Conservation (phyloP, 495 filamentous ascomycete species). For the Aspergillus sclerotioniger region DNA sequence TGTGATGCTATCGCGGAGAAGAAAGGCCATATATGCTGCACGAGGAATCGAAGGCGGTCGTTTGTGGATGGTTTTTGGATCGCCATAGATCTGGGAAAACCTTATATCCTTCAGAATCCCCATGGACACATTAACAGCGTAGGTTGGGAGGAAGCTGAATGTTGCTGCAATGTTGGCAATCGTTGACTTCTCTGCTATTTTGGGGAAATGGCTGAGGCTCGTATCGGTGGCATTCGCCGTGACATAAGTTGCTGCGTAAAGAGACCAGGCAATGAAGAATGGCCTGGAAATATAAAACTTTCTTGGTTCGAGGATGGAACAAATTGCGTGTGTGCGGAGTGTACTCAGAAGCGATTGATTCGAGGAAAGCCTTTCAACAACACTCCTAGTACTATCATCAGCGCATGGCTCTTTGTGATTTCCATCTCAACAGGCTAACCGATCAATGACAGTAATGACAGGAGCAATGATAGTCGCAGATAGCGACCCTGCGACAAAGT, state of each 20-base stretch:
- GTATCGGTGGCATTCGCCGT: conserved; percentile 36
- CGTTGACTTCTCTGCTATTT: conserved; percentile 24
- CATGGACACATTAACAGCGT: conserved; percentile 34
- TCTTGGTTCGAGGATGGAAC: conserved; percentile 19
- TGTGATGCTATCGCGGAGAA: conserved; percentile 40
- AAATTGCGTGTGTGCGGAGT: conserved; percentile 25
- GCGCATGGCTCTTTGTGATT: background rate
- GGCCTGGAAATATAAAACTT: conserved; percentile 28
- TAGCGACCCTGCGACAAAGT: conserved; percentile 28
- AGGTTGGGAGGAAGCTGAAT: conserved; percentile 22
- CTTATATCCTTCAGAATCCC: conserved; percentile 39
- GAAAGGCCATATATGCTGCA: conserved; percentile 48
- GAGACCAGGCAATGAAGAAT: conserved; percentile 28
- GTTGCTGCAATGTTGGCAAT: background rate
- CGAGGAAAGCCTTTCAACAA: conserved; percentile 31
- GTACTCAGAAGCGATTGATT: conserved; percentile 26
- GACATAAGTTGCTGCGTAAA: conserved; percentile 34
- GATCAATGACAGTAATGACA: conserved; percentile 34
- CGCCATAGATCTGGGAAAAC: conserved; percentile 34
- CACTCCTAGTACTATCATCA: conserved; percentile 19
- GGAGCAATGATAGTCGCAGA: conserved; percentile 33
- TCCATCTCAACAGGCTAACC: conserved; percentile 11
- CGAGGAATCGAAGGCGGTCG: conserved; percentile 17
- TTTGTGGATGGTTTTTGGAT: conserved; percentile 2
- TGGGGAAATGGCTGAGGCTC: conserved; percentile 15